A percentile compares a stretch with the other conserved stretches of the same genome.
Conservation (phyloP, 305 asterid species). For the Solanum hybrid region DNA sequence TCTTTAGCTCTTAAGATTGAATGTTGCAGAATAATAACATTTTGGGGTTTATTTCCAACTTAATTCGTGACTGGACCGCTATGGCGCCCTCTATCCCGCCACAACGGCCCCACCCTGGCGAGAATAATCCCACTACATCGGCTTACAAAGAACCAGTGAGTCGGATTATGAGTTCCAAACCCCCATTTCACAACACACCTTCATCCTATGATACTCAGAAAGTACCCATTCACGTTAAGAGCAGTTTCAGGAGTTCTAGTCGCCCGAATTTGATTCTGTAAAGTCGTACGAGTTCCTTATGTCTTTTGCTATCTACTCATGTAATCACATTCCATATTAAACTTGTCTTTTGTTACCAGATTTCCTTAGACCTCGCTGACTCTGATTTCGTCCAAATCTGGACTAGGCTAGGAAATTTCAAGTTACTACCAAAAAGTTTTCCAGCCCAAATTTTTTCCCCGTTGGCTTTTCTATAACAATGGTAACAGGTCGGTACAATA, state of each 20-base stretch:
- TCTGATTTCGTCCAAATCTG: too few species aligned
- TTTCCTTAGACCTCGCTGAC: not conserved
- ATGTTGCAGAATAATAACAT: too few species aligned
- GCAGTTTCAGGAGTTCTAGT: not conserved
- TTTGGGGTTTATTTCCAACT: not conserved
- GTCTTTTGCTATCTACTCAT: not conserved
- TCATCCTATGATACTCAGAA: not conserved
- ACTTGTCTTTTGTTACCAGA: not conserved
- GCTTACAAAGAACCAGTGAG: not conserved
- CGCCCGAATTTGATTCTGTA: not conserved
- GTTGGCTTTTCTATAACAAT: not conserved
- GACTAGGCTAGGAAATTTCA: not conserved
- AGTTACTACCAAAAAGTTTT: not conserved
- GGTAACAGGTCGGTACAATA: not conserved
- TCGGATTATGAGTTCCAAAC: not conserved
- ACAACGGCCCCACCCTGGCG: not conserved
- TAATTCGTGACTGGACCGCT: not conserved
- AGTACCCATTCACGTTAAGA: not conserved
- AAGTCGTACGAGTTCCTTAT: not conserved
- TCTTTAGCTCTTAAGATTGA: not conserved
- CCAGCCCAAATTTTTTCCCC: not conserved
- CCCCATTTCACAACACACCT: not conserved
- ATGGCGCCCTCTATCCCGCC: not conserved
- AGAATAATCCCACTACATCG: accelerated
- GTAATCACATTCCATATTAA: not conserved